Evolutionary conservation across 257 asterid genomes (phyloP).

Genomic region (Solanum pimpinellifolium): DNA sequence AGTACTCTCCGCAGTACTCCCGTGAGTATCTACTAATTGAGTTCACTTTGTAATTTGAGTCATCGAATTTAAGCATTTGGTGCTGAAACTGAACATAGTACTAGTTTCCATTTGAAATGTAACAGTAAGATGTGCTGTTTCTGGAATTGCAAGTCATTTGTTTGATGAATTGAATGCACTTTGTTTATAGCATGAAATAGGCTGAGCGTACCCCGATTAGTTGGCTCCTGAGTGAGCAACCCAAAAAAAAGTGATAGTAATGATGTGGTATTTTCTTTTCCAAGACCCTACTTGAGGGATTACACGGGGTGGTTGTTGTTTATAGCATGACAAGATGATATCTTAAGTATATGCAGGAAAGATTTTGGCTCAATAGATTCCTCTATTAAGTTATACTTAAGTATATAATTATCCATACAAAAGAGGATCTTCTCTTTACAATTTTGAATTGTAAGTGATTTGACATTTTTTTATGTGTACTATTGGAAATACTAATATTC

Average conservation of each 20-base stretch:
- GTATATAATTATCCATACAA: not conserved
- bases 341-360: not conserved
- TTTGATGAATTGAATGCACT: not conserved
- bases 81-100: not conserved
- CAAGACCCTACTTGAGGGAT: not conserved
- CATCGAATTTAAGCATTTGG: not conserved
- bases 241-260: not conserved
- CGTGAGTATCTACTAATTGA: slow-evolving; percentile 38
- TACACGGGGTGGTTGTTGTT: not conserved
- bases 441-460: not conserved
- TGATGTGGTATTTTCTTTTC: not conserved
- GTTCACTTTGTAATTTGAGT: not conserved
- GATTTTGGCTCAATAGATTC: not conserved
- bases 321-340: not conserved
- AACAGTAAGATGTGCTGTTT: not conserved
- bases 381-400: not conserved
- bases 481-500: not conserved
- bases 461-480: not conserved
- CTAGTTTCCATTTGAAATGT: not conserved
- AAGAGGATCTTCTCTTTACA: not conserved
- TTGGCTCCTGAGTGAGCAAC: not conserved
- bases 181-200: not conserved
- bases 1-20: slow-evolving; percentile 47
- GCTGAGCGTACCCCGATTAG: not conserved
- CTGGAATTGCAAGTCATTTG: not conserved